Percentiles rank a stretch among this genome's conserved stretches.
phyloP scores from a whole-genome alignment of 139 green algal species.

The Yamagishiella unicocca region DNA sequence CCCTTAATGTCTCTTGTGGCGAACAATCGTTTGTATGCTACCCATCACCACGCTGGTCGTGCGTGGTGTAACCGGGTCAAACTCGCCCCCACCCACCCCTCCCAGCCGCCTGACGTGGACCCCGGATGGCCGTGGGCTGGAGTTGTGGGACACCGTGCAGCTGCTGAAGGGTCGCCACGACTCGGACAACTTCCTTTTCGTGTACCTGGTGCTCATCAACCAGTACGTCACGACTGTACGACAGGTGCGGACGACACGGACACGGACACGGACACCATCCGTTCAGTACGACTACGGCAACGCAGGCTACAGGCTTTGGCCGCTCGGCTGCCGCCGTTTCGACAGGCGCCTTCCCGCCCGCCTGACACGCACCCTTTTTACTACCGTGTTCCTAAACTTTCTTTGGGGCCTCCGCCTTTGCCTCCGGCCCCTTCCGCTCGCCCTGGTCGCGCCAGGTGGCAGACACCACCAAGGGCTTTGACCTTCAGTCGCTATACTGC shows the following conservation, averaged over 20 bases:
- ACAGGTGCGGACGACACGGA: conserved; percentile 45
- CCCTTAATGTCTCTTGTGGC: no score
- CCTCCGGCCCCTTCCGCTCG: background rate
- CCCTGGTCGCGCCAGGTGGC: conserved; percentile 42
- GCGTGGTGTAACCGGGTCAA: no score
- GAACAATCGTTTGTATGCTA: no score
- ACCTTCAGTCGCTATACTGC: conserved; percentile 67
- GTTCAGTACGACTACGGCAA: no score
- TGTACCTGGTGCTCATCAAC: conserved; percentile 84
- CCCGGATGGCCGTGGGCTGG: conserved; percentile 26
- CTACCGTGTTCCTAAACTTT: no score
- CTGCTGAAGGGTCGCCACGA: conserved; percentile 47
- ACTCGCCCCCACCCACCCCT: no score
- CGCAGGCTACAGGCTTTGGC: no score
- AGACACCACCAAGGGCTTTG: conserved; percentile 71
- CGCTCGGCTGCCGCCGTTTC: no score
- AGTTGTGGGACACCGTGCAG: conserved; percentile 47
- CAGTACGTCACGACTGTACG: conserved; percentile 69
- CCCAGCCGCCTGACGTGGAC: conserved; percentile 23
- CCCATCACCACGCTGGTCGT: no score
- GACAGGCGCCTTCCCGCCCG: no score
- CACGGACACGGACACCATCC: no score
- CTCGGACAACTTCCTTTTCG: conserved; percentile 85
- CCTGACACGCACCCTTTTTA: no score
- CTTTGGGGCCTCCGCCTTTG: background rate